Evolutionary conservation across 176 grass and related monocot species (phyloP).

Genomic region (Triticum monococcum): DNA sequence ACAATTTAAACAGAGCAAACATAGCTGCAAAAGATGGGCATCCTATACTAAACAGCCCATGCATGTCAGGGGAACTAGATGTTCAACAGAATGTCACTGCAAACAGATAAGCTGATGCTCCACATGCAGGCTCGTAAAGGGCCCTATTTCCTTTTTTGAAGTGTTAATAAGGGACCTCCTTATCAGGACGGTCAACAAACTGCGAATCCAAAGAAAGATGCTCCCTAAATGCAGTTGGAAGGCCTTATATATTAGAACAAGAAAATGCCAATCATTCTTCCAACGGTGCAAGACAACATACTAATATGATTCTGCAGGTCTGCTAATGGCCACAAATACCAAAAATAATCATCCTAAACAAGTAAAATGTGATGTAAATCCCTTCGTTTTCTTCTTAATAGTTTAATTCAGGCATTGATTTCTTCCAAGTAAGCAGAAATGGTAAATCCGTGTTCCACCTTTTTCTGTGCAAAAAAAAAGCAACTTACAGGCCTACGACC

Average conservation of each 20-base stretch:
- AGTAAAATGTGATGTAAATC: neutral
- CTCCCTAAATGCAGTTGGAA: neutral
- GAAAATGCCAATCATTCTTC: neutral
- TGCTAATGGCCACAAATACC: neutral
- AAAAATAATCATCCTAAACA: neutral
- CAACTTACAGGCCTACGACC: conserved; percentile 64
- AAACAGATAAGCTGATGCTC: neutral
- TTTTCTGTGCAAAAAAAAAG: neutral
- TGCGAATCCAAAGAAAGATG: neutral
- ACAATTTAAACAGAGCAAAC: neutral
- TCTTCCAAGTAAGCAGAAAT: neutral
- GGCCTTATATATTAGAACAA: neutral
- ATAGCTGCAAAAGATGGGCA: neutral
- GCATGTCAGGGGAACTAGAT: neutral
- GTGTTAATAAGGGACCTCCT: neutral
- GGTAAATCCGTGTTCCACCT: neutral
- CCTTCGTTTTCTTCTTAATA: neutral
- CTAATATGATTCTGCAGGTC: neutral
- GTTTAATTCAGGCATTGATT: neutral
- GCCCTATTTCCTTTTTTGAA: neutral
- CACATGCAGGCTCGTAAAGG: neutral
- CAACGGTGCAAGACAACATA: neutral
- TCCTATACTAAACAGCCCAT: neutral
- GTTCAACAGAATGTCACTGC: neutral
- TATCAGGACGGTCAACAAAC: neutral